Conservation (phyloP, 371 early-diverging fungal genomes). For the Mortierella sp. region DNA sequence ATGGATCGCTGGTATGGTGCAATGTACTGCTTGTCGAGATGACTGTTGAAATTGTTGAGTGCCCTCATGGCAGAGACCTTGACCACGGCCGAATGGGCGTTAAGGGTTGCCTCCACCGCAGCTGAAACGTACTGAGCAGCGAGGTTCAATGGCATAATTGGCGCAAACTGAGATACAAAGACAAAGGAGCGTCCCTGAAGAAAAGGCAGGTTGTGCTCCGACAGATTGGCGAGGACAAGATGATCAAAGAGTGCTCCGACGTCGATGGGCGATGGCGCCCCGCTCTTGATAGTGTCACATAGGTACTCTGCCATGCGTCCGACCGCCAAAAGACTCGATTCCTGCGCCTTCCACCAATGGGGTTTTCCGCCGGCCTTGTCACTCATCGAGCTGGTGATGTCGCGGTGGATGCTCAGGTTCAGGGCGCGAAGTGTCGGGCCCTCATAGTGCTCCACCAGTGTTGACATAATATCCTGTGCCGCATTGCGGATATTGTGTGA, state of each 20-base stretch:
- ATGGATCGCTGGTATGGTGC: constrained; percentile 76
- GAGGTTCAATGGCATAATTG: constrained; percentile 74
- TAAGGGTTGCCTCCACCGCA: constrained; percentile 76
- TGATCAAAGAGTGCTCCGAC: constrained; percentile 80
- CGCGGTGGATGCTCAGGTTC: constrained; percentile 46
- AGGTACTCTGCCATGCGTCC: constrained; percentile 76
- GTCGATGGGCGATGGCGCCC: constrained; percentile 68
- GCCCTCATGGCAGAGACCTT: constrained; percentile 89
- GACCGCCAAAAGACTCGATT: constrained; percentile 82
- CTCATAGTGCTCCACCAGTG: constrained; percentile 71
- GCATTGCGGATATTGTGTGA: constrained; percentile 89
- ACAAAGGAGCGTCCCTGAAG: constrained; percentile 91
- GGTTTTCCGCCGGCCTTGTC: constrained; percentile 27
- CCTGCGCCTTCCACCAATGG: constrained; percentile 87
- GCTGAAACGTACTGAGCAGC: constrained; percentile 79
- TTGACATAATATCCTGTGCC: constrained; percentile 79
- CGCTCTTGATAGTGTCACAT: constrained; percentile 63
- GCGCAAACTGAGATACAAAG: constrained; percentile 86
- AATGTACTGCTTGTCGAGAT: constrained; percentile 68
- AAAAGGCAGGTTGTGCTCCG: constrained; percentile 78
- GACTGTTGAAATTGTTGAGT: constrained; percentile 77
- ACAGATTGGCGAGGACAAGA: constrained; percentile 80
- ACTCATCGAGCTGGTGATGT: constrained; percentile 30
- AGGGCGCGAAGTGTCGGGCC: constrained; percentile 61
- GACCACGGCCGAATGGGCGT: constrained; percentile 71